A percentile compares a stretch with the other conserved stretches of the same genome.
These are phyloP conservation scores for Limnanthes douglasii DNA, from an alignment of 345 rosid species.

Conservation along the genomic window DNA sequence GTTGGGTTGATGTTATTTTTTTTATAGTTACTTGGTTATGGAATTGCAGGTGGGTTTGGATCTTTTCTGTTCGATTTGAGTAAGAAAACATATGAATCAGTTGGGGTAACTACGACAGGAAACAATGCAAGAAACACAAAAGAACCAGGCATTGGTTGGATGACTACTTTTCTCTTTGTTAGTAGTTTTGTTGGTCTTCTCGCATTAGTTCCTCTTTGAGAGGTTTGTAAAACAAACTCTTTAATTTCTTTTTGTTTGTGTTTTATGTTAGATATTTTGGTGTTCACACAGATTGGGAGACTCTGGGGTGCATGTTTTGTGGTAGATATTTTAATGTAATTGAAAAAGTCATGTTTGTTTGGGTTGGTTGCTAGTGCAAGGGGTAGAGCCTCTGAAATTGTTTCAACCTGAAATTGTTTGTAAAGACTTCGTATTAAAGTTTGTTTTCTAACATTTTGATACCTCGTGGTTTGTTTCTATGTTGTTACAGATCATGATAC, in stretches of 20 bases:
- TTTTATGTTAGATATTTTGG: too few species aligned
- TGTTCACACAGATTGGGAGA: too few species aligned
- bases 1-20: background rate
- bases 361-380: too few species aligned
- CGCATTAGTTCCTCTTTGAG: slow-evolving; percentile 79
- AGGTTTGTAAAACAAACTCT: slow-evolving; percentile 19
- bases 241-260: background rate
- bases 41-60: slow-evolving; percentile 77
- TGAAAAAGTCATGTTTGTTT: too few species aligned
- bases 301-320: too few species aligned
- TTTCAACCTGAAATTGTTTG: slow-evolving; percentile 2
- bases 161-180: slow-evolving; percentile 68
- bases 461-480: too few species aligned
- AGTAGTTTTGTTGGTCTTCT: slow-evolving; percentile 72
- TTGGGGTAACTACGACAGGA: slow-evolving; percentile 53
- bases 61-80: slow-evolving; percentile 78
- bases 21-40: slow-evolving; percentile 3
- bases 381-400: background rate
- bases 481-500: slow-evolving; percentile 89
- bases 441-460: too few species aligned
- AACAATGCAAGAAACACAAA: slow-evolving; percentile 47
- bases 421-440: background rate
- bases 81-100: slow-evolving; percentile 46
- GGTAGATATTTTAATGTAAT: too few species aligned
- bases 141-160: slow-evolving; percentile 86